Base-by-base conservation (phyloP, 345 rosid genomes). In the Trapa incisa region DNA sequence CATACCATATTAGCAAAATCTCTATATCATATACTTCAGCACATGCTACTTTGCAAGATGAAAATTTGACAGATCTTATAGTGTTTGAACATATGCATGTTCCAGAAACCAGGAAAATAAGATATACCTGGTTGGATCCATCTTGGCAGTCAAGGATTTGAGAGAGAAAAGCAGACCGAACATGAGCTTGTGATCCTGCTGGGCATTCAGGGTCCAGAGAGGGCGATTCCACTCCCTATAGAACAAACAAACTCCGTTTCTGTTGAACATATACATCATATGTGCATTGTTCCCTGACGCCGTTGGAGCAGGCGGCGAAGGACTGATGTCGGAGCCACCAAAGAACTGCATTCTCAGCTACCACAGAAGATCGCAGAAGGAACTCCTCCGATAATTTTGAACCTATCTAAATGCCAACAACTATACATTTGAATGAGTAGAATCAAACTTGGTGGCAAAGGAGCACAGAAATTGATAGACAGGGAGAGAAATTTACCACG, bases 101-200 rank as follows among this genome's bases (percentile, higher is more conserved):
- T 6, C 47, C 10, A 33, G 35, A 6, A 29, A 52, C 48, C 12
- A 45, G 8, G 47, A 42, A 70, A 3, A 13, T 14, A 41, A 8
- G 43, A 41, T 1, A 0, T 61, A 89, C 97, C 81, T 76, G 22
- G 83, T 84, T 41, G 99, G 99, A 80, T 94, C 99, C 97, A 94
- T 87, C 67, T 94, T 94, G 39, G 95, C 95, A 16, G 97, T 83
- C 65, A 94, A 81, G 13, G 99, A 94, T 78, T 94, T 94, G 81
- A 91, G 99, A 4, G 97, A 91, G 91, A 91, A 94, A 76, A 94
- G 99, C 64, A 91, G 86, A 65, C 99, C 99, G 47, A 87, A 94
- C 95, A 94, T 91, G 76, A 94, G 99, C 80, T 89, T 89, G 72
- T 84, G 97, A 69, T 95, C 99, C 79, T 86, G 96, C 71, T 86